Evolutionary conservation across 2,329 filamentous ascomycete species (phyloP).

Genomic region (Thielaviopsis ethacetica): DNA sequence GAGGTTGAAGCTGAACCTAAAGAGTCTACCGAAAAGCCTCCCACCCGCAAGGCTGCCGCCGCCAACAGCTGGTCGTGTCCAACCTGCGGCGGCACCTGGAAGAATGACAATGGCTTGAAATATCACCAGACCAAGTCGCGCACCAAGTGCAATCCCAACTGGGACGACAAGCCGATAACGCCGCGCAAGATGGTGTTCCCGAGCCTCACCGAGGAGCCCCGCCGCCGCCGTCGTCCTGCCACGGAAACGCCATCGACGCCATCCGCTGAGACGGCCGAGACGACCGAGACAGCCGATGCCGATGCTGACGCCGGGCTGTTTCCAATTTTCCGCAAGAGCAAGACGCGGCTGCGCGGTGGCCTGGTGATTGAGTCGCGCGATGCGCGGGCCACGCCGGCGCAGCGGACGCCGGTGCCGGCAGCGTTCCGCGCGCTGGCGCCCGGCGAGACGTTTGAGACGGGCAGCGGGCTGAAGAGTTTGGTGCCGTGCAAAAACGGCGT

Average conservation of each 20-base stretch:
- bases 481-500: neutral
- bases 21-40: neutral
- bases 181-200: conserved; percentile 6
- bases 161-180: conserved; percentile 9
- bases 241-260: neutral
- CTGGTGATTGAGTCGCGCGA: conserved; percentile 1
- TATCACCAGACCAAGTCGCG: conserved; percentile 41
- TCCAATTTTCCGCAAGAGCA: neutral
- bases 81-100: conserved; percentile 37
- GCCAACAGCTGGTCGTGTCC: conserved; percentile 29
- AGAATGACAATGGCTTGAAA: conserved; percentile 40
- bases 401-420: neutral
- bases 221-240: too few species aligned
- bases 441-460: conserved; percentile 6
- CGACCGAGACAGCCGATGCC: neutral
- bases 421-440: conserved; percentile 3
- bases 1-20: neutral
- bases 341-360: neutral
- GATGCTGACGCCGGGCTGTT: neutral
- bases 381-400: neutral
- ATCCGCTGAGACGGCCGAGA: neutral
- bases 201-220: neutral
- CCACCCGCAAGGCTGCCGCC: neutral
- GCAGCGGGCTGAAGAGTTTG: neutral
- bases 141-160: conserved; percentile 35